Base-by-base conservation (phyloP, 2,329 filamentous ascomycete genomes). In the Pseudogymnoascus sp. region DNA sequence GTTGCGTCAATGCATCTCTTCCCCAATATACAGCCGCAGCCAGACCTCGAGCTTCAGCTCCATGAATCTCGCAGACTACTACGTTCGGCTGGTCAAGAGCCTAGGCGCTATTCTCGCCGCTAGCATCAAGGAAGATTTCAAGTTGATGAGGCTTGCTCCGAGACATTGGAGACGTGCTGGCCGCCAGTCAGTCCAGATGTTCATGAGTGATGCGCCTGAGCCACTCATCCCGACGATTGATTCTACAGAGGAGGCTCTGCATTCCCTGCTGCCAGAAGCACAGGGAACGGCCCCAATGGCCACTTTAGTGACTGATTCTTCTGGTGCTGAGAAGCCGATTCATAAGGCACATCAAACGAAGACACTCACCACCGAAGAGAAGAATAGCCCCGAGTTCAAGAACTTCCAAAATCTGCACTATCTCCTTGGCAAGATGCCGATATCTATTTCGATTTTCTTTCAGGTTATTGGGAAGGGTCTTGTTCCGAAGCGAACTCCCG, bases 1-100 rank as follows among this genome's bases (percentile, higher is more conserved):
- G 19, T 78, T 95, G 33, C 85, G 84, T 33, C 82, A 88, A 61
- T 86, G 88, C 61, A 96, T 89, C 70, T 83, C 85, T 57, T 85
- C 82, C 18, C 63, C 67, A n/a, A 38, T 58, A 6, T 83, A 61
- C 81, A 82, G 59, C 81, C 85, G 23, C 79, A 82, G 59, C 45
- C 59, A 64, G 58, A 76, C 76, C 8, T 81, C 83, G 28, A 81
- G 86, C 9, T 88, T 96, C 67, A 84, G 82, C 59, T 81, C 84
- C 23, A 81, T 95, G 66, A 95, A 95, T 68, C 80, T 95, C 19
- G 90, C 86, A 30, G 92, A 97, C 71, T 86, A 90, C 70, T 95
- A 95, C 70, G 77, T 83, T 45, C 74, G 78, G n/a, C 75, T 96
- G 35, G 80, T 95, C 21, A 81, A 83, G 63, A 84, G 84, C 23